phyloP scores from a whole-genome alignment of 139 green algal species.

The Raphidocelis subcapitata region DNA sequence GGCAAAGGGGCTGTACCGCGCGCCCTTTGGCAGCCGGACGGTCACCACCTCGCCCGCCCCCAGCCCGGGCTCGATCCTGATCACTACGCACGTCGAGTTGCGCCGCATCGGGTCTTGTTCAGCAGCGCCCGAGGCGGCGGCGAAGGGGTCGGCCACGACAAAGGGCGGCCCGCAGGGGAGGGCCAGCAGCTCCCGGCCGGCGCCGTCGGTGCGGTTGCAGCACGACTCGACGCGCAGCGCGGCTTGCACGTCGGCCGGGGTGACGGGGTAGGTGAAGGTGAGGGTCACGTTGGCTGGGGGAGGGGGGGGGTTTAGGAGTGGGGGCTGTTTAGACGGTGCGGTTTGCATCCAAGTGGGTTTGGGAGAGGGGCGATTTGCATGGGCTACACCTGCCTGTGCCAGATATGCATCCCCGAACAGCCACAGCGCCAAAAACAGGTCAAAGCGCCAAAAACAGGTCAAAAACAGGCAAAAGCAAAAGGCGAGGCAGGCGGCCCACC shows the following conservation, averaged over 20 bases:
- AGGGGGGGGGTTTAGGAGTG: background rate
- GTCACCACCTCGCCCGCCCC: background rate
- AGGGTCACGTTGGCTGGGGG: constrained; percentile 17
- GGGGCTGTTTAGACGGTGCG: background rate
- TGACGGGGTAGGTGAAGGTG: constrained; percentile 37
- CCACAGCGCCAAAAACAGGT: background rate
- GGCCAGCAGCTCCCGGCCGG: constrained; percentile 1
- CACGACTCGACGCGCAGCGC: constrained; percentile 5
- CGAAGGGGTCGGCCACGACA: constrained; percentile 19
- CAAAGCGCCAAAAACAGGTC: background rate
- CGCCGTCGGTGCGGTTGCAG: constrained; percentile 20
- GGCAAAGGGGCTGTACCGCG: constrained; percentile 28
- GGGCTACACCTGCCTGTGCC: background rate
- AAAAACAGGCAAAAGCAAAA: too few species aligned
- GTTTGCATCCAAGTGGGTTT: background rate
- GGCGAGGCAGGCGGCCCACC: too few species aligned
- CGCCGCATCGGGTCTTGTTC: constrained; percentile 1
- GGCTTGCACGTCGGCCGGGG: constrained; percentile 17
- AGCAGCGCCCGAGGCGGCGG: background rate
- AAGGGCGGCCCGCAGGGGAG: constrained; percentile 21
- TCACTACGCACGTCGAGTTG: constrained; percentile 21
- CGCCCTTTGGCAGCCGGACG: constrained; percentile 22
- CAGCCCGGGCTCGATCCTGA: constrained; percentile 8
- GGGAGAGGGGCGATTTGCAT: background rate
- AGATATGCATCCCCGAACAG: background rate